Percentiles rank a stretch among this genome's conserved stretches.
Evolutionary conservation across 768 basidiomycete species (phyloP).

Genomic region (Serpula lacrymans): DNA sequence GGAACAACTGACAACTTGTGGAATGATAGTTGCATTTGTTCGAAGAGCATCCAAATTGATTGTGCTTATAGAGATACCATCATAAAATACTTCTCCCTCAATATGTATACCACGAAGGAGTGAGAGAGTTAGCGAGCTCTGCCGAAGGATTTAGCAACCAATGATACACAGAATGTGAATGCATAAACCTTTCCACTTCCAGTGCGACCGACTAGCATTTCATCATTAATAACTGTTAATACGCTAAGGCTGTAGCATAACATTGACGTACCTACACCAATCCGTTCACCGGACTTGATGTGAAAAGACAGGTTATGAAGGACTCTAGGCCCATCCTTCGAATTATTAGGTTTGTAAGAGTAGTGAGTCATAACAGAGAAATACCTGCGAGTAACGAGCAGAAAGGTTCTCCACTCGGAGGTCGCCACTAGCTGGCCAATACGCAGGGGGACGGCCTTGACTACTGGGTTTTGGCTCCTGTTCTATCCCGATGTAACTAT

Average conservation of each 20-base stretch:
- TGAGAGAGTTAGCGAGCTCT: conserved; percentile 50
- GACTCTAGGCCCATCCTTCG: conserved; percentile 51
- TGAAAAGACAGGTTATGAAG: conserved; percentile 49
- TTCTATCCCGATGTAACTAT: conserved; percentile 54
- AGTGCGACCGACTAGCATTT: conserved; percentile 49
- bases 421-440: conserved; percentile 59
- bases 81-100: conserved; percentile 49
- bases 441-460: conserved; percentile 52
- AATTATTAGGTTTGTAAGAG: conserved; percentile 8
- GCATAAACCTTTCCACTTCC: conserved; percentile 47
- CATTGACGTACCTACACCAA: conserved; percentile 46
- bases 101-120: conserved; percentile 54
- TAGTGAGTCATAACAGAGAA: background rate
- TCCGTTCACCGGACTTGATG: conserved; percentile 53
- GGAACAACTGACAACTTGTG: conserved; percentile 45
- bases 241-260: background rate
- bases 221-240: conserved; percentile 2
- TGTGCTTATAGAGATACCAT: conserved; percentile 40
- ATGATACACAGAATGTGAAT: conserved; percentile 7
- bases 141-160: background rate
- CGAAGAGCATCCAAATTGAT: conserved; percentile 55
- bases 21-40: conserved; percentile 55
- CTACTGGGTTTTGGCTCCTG: conserved; percentile 44
- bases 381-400: conserved; percentile 42
- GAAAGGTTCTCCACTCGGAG: conserved; percentile 50